phyloP scores from a whole-genome alignment of 140 eudicot genomes.

The Stevia rebaudiana region DNA sequence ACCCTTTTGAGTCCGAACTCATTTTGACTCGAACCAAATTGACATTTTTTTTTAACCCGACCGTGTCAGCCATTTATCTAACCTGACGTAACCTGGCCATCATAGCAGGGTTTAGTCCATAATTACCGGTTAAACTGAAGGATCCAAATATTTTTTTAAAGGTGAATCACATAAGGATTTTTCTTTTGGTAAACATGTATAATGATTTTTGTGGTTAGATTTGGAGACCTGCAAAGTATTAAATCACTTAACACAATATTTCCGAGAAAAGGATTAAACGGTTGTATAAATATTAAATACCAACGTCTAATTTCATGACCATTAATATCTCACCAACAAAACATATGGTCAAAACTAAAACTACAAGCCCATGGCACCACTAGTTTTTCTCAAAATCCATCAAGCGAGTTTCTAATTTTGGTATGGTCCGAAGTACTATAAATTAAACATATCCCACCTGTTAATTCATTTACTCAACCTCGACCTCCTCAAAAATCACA shows the following conservation, averaged over 20 bases:
- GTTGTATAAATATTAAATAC: not conserved
- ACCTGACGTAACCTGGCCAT: no score
- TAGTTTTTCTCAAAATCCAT: slow-evolving; percentile 12
- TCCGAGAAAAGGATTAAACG: not conserved
- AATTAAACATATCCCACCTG: slow-evolving; percentile 8
- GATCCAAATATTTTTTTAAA: not conserved
- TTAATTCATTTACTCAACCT: slow-evolving; percentile 20
- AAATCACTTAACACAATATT: not conserved
- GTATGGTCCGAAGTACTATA: not conserved
- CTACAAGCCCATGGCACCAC: slow-evolving; percentile 16
- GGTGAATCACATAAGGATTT: not conserved
- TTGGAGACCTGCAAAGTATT: not conserved
- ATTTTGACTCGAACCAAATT: no score
- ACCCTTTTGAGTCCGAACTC: no score
- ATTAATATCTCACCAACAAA: slow-evolving; percentile 12
- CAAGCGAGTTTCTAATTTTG: slow-evolving; percentile 3
- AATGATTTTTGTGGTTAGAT: not conserved
- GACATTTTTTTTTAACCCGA: no score
- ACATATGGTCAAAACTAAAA: slow-evolving; percentile 13
- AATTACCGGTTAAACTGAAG: not conserved
- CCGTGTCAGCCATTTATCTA: no score
- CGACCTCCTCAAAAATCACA: slow-evolving; percentile 10
- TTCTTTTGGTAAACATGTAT: no score
- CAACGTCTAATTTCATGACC: not conserved
- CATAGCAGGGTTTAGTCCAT: no score